Evolutionary conservation across 306 rosid genomes (phyloP), one percentile per base, ranked within the genome.

Genomic region (Quercus dentata): DNA sequence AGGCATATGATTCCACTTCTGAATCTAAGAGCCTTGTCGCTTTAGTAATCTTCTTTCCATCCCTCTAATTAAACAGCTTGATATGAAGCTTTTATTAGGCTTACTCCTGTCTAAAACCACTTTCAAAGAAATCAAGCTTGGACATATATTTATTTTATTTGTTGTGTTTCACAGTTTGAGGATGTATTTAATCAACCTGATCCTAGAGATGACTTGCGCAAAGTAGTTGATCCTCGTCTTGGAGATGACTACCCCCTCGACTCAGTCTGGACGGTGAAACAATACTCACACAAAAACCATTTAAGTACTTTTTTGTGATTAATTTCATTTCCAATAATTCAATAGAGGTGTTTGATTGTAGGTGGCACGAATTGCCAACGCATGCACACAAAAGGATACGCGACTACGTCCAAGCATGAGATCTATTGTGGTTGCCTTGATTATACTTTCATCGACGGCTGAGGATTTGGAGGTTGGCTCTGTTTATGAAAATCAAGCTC

Each of bases 381-480:
- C 92, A 19, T 92, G 98, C 75, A 93, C 97, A 11, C 88, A 91
- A 41, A 97, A 94, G 64, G 89, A 90, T 49, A 90, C 97, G 27
- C 87, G 83, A 6, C 81, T 94, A 75, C 92, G 98, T 1, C 97
- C 97, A 27, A 88, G 94, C 69, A 94, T 92, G 98, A 87, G 97
- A 85, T 90, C 92, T 8, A 80, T 91, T 51, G 97, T 92, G 58
- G 97, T 94, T 54, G 97, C 94, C 33, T 87, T 92, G 19, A 92
- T 92, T 92, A 92, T 97, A 74, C 94, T 94, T 31, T 86, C 91
- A 54, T 92, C 97, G 3, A 33, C 79, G 4, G 87, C 92, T 5
- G 97, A 91, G 78, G 88, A 89, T 64, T 94, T 97, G 98, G 97
- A 92, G 63, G 84, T 89, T 1, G 89, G 92, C 55, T 88, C 94